Percentiles rank a stretch among this genome's conserved stretches.
Evolutionary conservation across 768 basidiomycete genomes (phyloP).

Genomic region (Xerocomellus dryophilus): DNA sequence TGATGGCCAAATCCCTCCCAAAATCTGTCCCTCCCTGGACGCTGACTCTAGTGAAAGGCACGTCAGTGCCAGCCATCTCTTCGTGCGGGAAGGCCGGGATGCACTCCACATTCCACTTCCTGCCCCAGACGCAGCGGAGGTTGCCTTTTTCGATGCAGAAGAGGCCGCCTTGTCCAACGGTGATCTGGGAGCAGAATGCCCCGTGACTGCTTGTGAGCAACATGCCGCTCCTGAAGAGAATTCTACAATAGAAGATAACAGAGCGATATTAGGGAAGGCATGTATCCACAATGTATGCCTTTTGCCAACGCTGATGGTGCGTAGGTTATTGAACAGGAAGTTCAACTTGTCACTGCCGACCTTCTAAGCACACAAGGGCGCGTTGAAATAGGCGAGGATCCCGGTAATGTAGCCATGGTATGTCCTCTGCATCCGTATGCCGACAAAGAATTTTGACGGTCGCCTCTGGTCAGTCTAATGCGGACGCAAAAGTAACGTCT

Average conservation of each 20-base stretch:
- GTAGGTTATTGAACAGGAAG: background rate
- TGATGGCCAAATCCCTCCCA: background rate
- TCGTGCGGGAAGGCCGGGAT: background rate
- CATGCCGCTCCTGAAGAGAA: background rate
- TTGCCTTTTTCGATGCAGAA: conserved; percentile 15
- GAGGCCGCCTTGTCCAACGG: background rate
- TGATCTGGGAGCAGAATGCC: background rate
- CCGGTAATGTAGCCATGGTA: conserved; percentile 1
- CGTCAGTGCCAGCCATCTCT: background rate
- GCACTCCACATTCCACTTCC: conserved; percentile 13
- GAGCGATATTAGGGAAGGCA: background rate
- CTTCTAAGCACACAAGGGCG: background rate
- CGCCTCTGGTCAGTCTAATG: conserved; percentile 1
- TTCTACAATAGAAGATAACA: background rate
- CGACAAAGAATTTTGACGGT: background rate
- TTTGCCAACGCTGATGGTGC: background rate
- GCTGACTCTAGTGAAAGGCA: background rate
- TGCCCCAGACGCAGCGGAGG: conserved; percentile 13
- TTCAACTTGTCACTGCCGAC: background rate
- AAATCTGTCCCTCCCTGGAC: background rate
- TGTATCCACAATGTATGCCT: background rate
- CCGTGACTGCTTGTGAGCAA: background rate
- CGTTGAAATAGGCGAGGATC: background rate
- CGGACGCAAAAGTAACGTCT: background rate
- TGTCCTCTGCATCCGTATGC: background rate